Evolutionary conservation across 352 stramenopile species (phyloP), one percentile per base, ranked within the genome.

Genomic region (Phytophthora meadii): DNA sequence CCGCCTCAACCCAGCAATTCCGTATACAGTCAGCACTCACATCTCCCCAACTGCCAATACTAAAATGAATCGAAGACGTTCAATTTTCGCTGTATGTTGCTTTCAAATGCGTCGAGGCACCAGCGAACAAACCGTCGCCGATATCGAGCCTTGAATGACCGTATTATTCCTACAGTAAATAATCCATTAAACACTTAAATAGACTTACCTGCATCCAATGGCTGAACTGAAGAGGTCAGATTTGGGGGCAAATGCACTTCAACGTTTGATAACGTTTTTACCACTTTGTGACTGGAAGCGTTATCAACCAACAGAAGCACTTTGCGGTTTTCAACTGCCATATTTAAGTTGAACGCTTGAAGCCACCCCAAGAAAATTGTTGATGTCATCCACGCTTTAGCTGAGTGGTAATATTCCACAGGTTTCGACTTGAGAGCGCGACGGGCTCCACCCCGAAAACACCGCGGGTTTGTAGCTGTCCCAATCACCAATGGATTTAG

Each of bases 281-380:
- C 7, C 3, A 54, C 25, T 25, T 63, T 63, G 45, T 63, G 54
- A 28, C 54, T 63, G 0, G 54, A 63, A 11, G 44, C 44, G 24
- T 63, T 54, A 24, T 63, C 54, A 41, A 63, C 30, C n/a, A 54
- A 34, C 12, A 63, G 17, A 42, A 63, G 54, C 11, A 63, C 44
- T n/a, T 48, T 54, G 10, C 45, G 45, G 19, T 54, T 51, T 42
- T 54, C 11, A 7, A 28, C 34, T 32, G 54, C 54, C 44, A 63
- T 54, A 12, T 42, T 63, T 9, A 54, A 46, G 25, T 63, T 52
- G 28, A 61, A 61, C 17, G 17, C 24, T 36, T 51, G 27, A 39
- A 61, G 53, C 53, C 53, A 61, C n/a, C 53, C 17, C n/a, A 44
- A 51, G 45, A 39, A 47, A 53, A 61, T 53, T 3, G 25, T 25